Evolutionary conservation across 495 filamentous ascomycete genomes (phyloP).

Genomic region (Hypoxylon fuscum): DNA sequence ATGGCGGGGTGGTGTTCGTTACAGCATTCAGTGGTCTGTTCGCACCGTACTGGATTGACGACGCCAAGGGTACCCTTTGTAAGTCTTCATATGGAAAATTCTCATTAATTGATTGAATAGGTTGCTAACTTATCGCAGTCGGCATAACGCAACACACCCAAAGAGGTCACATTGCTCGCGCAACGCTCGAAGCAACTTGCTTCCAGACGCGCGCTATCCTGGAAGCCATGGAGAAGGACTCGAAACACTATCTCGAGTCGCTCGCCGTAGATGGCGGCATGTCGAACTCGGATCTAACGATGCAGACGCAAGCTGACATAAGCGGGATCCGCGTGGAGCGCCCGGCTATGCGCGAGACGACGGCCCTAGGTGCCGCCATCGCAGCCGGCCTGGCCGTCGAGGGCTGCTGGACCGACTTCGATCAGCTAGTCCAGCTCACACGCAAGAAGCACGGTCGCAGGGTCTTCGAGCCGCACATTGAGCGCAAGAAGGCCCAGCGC

Average conservation of each 20-base stretch:
- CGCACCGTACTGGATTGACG: slow-evolving; percentile 98
- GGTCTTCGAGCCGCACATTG: slow-evolving; percentile 75
- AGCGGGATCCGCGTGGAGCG: slow-evolving; percentile 88
- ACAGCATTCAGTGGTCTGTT: slow-evolving; percentile 96
- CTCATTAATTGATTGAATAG: background rate
- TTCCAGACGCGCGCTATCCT: slow-evolving; percentile 96
- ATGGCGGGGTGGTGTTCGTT: slow-evolving; percentile 91
- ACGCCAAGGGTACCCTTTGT: slow-evolving; percentile 91
- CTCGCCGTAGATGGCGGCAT: slow-evolving; percentile 94
- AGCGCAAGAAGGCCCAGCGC: slow-evolving; percentile 64
- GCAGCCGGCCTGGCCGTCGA: slow-evolving; percentile 85
- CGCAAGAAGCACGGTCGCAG: slow-evolving; percentile 74
- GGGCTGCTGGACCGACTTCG: slow-evolving; percentile 80
- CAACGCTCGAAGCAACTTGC: slow-evolving; percentile 93
- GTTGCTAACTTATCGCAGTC: slow-evolving; percentile 55
- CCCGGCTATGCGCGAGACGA: slow-evolving; percentile 92
- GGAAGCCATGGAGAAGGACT: slow-evolving; percentile 94
- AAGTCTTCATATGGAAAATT: slow-evolving; percentile 45
- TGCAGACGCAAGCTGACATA: slow-evolving; percentile 96
- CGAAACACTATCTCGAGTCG: slow-evolving; percentile 74
- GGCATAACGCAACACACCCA: slow-evolving; percentile 93
- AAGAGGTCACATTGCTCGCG: slow-evolving; percentile 89
- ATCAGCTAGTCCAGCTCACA: slow-evolving; percentile 76
- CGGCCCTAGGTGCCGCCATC: slow-evolving; percentile 91
- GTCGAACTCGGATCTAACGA: slow-evolving; percentile 91